A percentile compares a stretch with the other conserved stretches of the same genome.
phyloP scores from a whole-genome alignment of 2,329 filamentous ascomycete species.

The Massarina eburnea region DNA sequence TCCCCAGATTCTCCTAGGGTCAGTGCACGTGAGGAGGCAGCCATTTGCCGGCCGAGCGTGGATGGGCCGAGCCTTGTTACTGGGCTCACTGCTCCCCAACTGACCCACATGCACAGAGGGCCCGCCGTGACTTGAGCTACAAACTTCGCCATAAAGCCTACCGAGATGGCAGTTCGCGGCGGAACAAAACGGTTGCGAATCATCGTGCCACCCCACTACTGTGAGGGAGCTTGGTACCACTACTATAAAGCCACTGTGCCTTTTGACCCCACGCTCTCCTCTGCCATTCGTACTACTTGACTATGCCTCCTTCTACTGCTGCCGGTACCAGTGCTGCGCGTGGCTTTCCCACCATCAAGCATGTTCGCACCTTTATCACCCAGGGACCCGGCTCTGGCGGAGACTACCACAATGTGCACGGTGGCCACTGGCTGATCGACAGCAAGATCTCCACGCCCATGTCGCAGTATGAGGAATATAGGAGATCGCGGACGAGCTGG shows the following conservation, averaged over 20 bases:
- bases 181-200: background rate
- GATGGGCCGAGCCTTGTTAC: too few species aligned
- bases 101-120: too few species aligned
- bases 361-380: constrained; percentile 72
- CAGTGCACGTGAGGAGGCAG: too few species aligned
- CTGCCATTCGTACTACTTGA: constrained; percentile 10
- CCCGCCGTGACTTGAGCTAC: too few species aligned
- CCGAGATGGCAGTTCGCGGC: too few species aligned
- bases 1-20: constrained; percentile 25
- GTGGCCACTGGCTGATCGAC: constrained; percentile 78
- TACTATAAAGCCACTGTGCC: constrained; percentile 8
- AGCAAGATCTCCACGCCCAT: constrained; percentile 90
- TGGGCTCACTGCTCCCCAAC: too few species aligned
- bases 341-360: constrained; percentile 75
- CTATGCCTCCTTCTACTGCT: constrained; percentile 28
- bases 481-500: constrained; percentile 85
- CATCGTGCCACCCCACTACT: background rate
- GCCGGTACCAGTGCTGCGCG: constrained; percentile 36
- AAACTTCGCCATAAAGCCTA: too few species aligned
- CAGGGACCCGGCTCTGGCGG: constrained; percentile 66
- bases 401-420: constrained; percentile 90
- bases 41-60: too few species aligned
- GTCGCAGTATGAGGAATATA: constrained; percentile 85
- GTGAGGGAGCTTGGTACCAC: background rate
- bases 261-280: constrained; percentile 15